These are phyloP conservation scores for Wickerhamiella occidentalis DNA, from an alignment of 805 yeast genomes.

Conservation along the genomic window DNA sequence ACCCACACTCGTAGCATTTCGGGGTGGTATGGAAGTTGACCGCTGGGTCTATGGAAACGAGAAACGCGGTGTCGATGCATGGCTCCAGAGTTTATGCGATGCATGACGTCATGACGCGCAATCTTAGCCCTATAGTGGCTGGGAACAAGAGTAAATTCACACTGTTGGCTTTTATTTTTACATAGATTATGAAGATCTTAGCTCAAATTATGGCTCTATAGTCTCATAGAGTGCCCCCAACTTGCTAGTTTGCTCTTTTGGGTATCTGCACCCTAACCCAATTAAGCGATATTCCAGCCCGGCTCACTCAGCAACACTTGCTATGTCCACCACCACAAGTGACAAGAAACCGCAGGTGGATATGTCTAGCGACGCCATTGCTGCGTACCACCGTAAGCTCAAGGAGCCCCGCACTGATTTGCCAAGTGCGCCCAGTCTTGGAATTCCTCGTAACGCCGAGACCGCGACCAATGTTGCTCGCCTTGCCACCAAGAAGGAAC, in stretches of 20 bases:
- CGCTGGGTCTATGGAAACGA: slow-evolving; percentile 22
- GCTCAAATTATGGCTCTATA: no score
- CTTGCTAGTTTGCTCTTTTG: background rate
- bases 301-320: slow-evolving; percentile 6
- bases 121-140: background rate
- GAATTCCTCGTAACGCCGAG: slow-evolving; percentile 23
- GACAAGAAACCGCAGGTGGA: slow-evolving; percentile 11
- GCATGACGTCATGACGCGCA: slow-evolving; percentile 9
- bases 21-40: slow-evolving; percentile 48
- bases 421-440: slow-evolving; percentile 29
- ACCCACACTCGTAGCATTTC: slow-evolving; percentile 56
- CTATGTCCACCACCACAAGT: slow-evolving; percentile 2
- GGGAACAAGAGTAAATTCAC: no score
- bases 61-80: slow-evolving; percentile 6
- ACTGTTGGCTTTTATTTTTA: no score
- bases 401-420: slow-evolving; percentile 21
- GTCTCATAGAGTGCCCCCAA: background rate
- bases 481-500: slow-evolving; percentile 25
- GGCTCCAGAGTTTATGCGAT: slow-evolving; percentile 10
- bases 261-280: background rate
- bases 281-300: background rate
- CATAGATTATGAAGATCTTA: no score
- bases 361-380: slow-evolving; percentile 26
- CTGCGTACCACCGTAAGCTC: slow-evolving; percentile 27
- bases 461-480: slow-evolving; percentile 24